Evolutionary conservation across 75 land plant genomes (phyloP).

Genomic region (Selaginella tamariscina): DNA sequence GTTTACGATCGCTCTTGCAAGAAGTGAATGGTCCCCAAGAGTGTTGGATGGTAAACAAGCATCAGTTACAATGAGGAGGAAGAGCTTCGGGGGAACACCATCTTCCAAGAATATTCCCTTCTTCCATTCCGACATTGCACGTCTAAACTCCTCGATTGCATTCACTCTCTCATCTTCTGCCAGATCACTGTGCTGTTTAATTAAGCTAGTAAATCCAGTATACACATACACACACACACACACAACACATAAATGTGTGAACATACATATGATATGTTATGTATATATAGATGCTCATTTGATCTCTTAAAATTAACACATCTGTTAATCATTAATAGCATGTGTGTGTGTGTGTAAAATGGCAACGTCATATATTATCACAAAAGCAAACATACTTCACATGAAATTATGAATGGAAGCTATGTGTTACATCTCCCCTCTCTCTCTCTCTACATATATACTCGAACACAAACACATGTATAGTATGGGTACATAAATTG

Average conservation of each 20-base stretch:
- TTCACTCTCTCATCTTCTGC: constrained; percentile 46
- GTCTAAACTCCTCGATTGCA: constrained; percentile 46
- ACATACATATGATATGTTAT: neutral
- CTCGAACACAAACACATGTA: neutral
- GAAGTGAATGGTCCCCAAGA: constrained; percentile 55
- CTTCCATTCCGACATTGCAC: constrained; percentile 43
- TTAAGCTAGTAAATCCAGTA: neutral
- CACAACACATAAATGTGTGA: no score
- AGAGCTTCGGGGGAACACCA: constrained; percentile 10
- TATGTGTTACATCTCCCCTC: no score
- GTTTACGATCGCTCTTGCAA: constrained; percentile 64
- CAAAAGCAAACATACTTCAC: no score
- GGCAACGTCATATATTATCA: no score
- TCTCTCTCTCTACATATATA: neutral
- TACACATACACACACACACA: no score
- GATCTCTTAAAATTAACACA: neutral
- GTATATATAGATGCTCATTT: neutral
- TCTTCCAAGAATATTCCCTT: constrained; percentile 13
- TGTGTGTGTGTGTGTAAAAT: no score
- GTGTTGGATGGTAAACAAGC: constrained; percentile 61
- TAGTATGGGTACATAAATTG: neutral
- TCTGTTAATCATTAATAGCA: neutral
- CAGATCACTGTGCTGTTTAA: constrained; percentile 82
- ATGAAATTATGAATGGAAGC: no score
- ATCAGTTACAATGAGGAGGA: constrained; percentile 69